phyloP scores from a whole-genome alignment of 2,329 filamentous ascomycete genomes.

The Aquanectria penicillioides region DNA sequence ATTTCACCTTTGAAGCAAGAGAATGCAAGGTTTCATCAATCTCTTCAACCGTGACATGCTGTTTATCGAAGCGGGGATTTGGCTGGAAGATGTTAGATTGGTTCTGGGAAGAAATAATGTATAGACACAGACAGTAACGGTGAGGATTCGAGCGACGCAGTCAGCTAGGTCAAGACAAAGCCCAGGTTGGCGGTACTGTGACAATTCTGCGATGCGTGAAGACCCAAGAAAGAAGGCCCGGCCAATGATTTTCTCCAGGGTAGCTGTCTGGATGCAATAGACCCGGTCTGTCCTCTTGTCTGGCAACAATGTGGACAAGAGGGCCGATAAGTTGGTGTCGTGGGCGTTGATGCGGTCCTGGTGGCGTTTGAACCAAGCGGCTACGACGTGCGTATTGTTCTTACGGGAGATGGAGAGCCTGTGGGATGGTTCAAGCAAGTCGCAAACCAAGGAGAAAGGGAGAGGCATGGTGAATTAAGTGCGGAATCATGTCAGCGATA shows the following conservation, averaged over 20 bases:
- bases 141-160: constrained; percentile 74
- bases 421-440: constrained; percentile 76
- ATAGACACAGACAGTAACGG: constrained; percentile 61
- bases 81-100: constrained; percentile 49
- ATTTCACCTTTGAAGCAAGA: constrained; percentile 74
- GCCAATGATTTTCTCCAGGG: constrained; percentile 73
- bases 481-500: constrained; percentile 13
- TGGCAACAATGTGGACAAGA: constrained; percentile 81
- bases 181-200: constrained; percentile 68
- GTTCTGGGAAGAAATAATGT: not conserved
- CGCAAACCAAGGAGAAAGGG: constrained; percentile 76
- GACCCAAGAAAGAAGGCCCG: constrained; percentile 72
- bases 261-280: constrained; percentile 72
- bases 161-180: constrained; percentile 73
- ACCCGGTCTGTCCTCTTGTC: constrained; percentile 81
- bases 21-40: constrained; percentile 73
- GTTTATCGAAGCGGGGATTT: constrained; percentile 46
- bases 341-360: constrained; percentile 65
- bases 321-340: constrained; percentile 66
- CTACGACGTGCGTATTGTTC: constrained; percentile 53
- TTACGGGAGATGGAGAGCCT: constrained; percentile 48
- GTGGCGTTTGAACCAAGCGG: constrained; percentile 76
- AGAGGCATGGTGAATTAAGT: constrained; percentile 64
- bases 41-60: constrained; percentile 73
- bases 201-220: constrained; percentile 69